Evolutionary conservation across 75 land plant genomes (phyloP), one percentile per base, ranked within the genome.

Genomic region (Larix kaempferi): DNA sequence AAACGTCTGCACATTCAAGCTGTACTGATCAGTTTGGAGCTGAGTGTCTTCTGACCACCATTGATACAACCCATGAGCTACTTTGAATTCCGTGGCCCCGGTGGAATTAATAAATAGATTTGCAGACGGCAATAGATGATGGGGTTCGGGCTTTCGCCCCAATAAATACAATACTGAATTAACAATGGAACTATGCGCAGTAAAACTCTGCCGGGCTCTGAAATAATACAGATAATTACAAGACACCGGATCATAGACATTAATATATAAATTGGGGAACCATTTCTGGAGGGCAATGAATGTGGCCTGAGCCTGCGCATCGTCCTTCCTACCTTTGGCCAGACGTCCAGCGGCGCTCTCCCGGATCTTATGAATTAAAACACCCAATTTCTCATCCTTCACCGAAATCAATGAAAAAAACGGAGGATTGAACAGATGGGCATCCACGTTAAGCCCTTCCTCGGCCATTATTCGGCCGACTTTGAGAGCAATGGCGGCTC

Each of bases 381-480:
- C 26, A 1, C 56, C 56, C 58, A 49, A 25, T 25, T 49, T 74
- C 21, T 55, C 2, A 15, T 74, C 27, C 58, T 6, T 15, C 80
- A 67, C 72, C 1, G 72, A 67, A 41, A 89, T 83, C 21, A 59
- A 15, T 5, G 61, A 59, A 19, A n/a, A 19, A 14, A 88, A 90
- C 17, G 94, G 94, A 7, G 94, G 94, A 39, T 90, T 90, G 73
- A 92, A 92, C 83, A 92, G 76, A 84, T 92, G 92, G 5, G 92
- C 77, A 44, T 92, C 92, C 14, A 90, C 76, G 71, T 58, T 87
- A 21, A 83, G 73, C 35, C 92, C 90, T 76, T 87, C 76, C 71
- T 90, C 85, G 5, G 90, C 90, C 59, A 92, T 39, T 35, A 82
- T 80, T 72, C 86, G 88, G 0, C 92, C 92, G 6, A 84, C 82